Evolutionary conservation across 2,329 filamentous ascomycete species (phyloP).

Genomic region (Diaporthe helianthi): DNA sequence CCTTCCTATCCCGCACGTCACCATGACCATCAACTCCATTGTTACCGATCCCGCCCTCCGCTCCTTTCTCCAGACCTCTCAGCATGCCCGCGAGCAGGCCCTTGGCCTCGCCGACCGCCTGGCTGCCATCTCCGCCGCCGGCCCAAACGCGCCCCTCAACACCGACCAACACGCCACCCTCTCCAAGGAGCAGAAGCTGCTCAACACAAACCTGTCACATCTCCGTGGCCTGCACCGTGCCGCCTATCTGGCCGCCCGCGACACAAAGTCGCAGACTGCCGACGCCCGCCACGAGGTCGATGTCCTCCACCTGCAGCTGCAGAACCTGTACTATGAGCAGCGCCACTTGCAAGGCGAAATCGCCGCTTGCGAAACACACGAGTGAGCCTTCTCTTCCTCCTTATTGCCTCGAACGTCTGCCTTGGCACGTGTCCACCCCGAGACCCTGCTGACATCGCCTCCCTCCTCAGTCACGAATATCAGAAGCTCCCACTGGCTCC

Average conservation of each 20-base stretch:
- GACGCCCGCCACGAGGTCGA: constrained; percentile 92
- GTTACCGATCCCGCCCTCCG: constrained; percentile 71
- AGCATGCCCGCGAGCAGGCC: constrained; percentile 75
- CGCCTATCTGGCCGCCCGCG: constrained; percentile 79
- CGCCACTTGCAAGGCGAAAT: constrained; percentile 91
- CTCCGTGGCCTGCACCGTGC: constrained; percentile 84
- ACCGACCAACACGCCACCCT: constrained; percentile 63
- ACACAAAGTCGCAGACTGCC: constrained; percentile 85
- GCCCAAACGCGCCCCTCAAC: constrained; percentile 43
- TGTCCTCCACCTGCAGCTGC: constrained; percentile 86
- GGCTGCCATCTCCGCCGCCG: constrained; percentile 50
- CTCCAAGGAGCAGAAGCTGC: constrained; percentile 78
- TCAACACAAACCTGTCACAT: constrained; percentile 80
- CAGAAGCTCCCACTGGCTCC: constrained; percentile 84
- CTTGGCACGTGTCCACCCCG: neutral
- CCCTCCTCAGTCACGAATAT: constrained; percentile 77
- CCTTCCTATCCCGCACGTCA: constrained; percentile 10
- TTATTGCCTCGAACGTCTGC: neutral
- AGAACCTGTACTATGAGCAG: constrained; percentile 97
- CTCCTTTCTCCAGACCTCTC: constrained; percentile 75
- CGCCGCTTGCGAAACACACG: constrained; percentile 85
- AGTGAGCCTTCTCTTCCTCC: constrained; percentile 63
- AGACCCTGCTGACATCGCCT: constrained; percentile 1
- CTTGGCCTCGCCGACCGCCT: constrained; percentile 66
- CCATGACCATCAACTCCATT: constrained; percentile 63